Conservation (phyloP, 208 protist species). For the Acanthamoeba sp. region DNA sequence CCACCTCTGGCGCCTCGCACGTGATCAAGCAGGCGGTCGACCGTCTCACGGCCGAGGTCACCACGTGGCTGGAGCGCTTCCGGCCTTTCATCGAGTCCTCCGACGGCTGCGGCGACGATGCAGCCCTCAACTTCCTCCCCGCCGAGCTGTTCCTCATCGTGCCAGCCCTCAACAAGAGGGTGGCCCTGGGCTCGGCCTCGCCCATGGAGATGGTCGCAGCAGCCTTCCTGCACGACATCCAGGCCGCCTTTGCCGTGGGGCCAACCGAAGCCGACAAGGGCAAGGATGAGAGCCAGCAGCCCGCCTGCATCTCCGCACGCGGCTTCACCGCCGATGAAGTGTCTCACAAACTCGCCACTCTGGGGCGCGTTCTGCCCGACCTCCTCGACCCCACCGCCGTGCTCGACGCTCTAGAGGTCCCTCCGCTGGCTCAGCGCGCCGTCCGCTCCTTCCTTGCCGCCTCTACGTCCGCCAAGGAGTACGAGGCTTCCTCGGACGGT, state of each 20-base stretch:
- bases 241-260: not conserved
- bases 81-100: conserved; percentile 11
- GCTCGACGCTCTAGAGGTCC: conserved; percentile 4
- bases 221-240: conserved; percentile 35
- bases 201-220: conserved; percentile 48
- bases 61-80: not conserved
- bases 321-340: not conserved
- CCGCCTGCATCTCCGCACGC: not conserved
- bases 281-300: too few relatives aligned
- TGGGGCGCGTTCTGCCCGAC: not conserved
- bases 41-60: not conserved
- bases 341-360: not conserved
- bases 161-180: conserved; percentile 19
- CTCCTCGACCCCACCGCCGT: conserved; percentile 2
- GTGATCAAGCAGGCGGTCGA: conserved; percentile 41
- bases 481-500: not conserved
- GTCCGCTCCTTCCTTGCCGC: not conserved
- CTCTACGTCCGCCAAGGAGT: not conserved
- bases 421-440: not conserved
- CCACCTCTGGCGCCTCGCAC: not conserved
- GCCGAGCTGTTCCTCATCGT: conserved; percentile 55
- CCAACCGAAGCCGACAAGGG: not conserved
- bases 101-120: not conserved
- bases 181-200: not conserved
- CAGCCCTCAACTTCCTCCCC: conserved; percentile 24